Conservation (phyloP, 2,329 filamentous ascomycete genomes). For the Ramularia collo-cygni region DNA sequence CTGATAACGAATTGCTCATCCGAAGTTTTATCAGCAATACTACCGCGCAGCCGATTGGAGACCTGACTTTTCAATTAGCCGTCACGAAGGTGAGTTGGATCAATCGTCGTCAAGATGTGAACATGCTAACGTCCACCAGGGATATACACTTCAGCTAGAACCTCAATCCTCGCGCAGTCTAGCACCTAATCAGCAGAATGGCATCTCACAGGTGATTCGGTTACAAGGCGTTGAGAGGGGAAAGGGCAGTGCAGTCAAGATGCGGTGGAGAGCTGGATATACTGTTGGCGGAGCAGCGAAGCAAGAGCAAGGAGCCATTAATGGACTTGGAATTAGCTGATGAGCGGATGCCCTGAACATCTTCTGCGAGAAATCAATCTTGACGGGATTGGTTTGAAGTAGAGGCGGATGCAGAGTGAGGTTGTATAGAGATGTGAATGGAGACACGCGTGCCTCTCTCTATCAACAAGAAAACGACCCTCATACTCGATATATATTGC, state of each 20-base stretch:
- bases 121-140: conserved; percentile 42
- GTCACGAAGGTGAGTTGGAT: conserved; percentile 69
- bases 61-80: conserved; percentile 84
- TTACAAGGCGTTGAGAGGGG: conserved; percentile 66
- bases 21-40: conserved; percentile 79
- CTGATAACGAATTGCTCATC: conserved; percentile 56
- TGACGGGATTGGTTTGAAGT: too few relatives aligned
- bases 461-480: too few relatives aligned
- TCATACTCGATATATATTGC: too few relatives aligned
- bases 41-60: conserved; percentile 61
- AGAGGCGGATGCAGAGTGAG: too few relatives aligned
- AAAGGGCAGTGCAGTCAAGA: conserved; percentile 73
- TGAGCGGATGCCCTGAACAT: too few relatives aligned
- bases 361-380: too few relatives aligned
- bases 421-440: too few relatives aligned
- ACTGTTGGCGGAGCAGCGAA: conserved; percentile 55
- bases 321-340: conserved; percentile 53
- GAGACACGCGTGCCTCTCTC: too few relatives aligned
- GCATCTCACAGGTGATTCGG: conserved; percentile 74
- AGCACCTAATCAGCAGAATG: conserved; percentile 62
- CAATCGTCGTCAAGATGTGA: background rate
- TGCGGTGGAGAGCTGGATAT: conserved; percentile 85
- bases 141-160: conserved; percentile 71
- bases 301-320: conserved; percentile 79
- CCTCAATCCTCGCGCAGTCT: conserved; percentile 78